Percentiles rank a stretch among this genome's conserved stretches.
These are phyloP conservation scores for Avena eriantha DNA, from an alignment of 176 grass and related monocot genomes.

Conservation along the genomic window DNA sequence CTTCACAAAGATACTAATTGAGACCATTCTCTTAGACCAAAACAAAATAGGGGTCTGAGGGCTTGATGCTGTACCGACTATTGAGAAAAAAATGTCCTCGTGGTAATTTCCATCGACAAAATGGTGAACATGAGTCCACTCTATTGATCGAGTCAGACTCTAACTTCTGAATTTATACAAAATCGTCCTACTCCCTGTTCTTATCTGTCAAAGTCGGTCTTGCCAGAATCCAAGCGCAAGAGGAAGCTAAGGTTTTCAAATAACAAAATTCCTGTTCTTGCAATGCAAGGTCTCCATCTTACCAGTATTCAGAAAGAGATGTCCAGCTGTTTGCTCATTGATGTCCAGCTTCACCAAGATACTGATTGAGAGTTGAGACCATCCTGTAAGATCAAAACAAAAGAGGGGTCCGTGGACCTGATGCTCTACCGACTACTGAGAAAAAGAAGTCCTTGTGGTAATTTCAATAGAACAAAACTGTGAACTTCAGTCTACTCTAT, in stretches of 20 bases:
- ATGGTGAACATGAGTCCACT: neutral
- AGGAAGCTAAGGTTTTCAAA: neutral
- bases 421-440: too few species aligned
- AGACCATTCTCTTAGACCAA: neutral
- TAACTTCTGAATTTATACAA: neutral
- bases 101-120: neutral
- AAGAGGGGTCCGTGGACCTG: too few species aligned
- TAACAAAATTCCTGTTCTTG: neutral
- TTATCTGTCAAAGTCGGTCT: neutral
- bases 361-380: too few species aligned
- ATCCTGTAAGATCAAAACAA: too few species aligned
- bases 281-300: slow-evolving; percentile 9
- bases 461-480: too few species aligned
- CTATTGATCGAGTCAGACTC: neutral
- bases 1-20: neutral
- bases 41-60: neutral
- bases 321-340: too few species aligned
- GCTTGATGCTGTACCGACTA: neutral
- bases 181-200: neutral
- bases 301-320: neutral
- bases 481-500: neutral
- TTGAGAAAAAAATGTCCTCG: neutral
- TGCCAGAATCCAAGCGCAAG: neutral
- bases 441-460: too few species aligned
- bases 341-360: too few species aligned